Conservation (phyloP, 1,139 yeast species). For the Groenewaldozyma auringiensis region DNA sequence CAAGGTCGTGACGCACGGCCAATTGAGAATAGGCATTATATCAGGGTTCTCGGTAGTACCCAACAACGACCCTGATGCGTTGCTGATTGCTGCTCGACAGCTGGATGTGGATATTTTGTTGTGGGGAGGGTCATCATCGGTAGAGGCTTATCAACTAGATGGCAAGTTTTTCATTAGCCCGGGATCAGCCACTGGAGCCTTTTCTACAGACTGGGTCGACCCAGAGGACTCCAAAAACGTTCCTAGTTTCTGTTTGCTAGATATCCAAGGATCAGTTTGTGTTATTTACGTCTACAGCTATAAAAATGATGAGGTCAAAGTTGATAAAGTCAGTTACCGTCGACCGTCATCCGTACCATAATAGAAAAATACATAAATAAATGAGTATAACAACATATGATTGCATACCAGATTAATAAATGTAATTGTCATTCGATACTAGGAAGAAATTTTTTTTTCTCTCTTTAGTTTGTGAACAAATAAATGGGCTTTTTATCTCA, state of each 20-base stretch:
- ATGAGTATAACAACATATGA: too few species aligned
- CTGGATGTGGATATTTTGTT: slow-evolving; percentile 84
- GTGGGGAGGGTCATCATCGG: slow-evolving; percentile 96
- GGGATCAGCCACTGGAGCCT: slow-evolving; percentile 94
- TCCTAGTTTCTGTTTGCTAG: slow-evolving; percentile 88
- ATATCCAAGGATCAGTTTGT: slow-evolving; percentile 68
- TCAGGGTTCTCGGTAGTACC: slow-evolving; percentile 85
- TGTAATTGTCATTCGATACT: too few species aligned
- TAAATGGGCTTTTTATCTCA: too few species aligned
- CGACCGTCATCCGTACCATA: slow-evolving; percentile 29
- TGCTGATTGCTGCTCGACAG: slow-evolving; percentile 77
- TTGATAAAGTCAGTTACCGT: slow-evolving; percentile 77
- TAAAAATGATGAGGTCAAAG: slow-evolving; percentile 77
- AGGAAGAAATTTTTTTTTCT: too few species aligned
- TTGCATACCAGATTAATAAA: too few species aligned
- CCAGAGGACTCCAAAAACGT: slow-evolving; percentile 31
- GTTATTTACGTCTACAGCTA: slow-evolving; percentile 80
- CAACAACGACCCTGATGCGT: slow-evolving; percentile 74
- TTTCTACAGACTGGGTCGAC: slow-evolving; percentile 44
- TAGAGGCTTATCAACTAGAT: slow-evolving; percentile 87
- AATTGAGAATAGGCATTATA: slow-evolving; percentile 72
- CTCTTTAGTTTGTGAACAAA: too few species aligned
- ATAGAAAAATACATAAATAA: too few species aligned
- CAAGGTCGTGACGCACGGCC: slow-evolving; percentile 59
- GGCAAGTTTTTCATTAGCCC: slow-evolving; percentile 92